These are phyloP conservation scores for Cordyceps farinosa DNA, from an alignment of 2,329 filamentous ascomycete genomes.

Conservation along the genomic window DNA sequence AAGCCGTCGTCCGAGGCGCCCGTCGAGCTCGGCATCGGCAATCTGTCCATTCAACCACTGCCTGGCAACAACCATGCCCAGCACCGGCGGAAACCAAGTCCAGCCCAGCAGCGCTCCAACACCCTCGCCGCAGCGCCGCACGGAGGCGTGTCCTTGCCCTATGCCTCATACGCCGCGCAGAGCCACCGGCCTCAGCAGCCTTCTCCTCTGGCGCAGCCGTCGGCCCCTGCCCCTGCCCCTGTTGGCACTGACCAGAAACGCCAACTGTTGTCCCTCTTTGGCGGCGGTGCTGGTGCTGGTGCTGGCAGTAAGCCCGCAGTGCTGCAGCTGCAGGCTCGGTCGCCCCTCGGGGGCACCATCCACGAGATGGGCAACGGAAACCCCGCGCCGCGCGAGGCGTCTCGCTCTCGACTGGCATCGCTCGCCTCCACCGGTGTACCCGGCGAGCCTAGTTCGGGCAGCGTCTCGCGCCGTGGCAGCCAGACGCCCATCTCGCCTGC, in stretches of 20 bases:
- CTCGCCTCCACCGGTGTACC: constrained; percentile 34
- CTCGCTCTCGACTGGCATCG: constrained; percentile 41
- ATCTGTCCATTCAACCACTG: constrained; percentile 28
- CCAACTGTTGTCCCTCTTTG: constrained; percentile 60
- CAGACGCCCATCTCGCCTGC: constrained; percentile 61
- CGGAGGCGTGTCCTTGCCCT: neutral
- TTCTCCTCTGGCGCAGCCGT: constrained; percentile 2
- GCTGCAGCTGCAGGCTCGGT: constrained; percentile 7
- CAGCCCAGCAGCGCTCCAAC: neutral
- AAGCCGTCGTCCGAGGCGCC: constrained; percentile 18
- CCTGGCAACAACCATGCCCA: constrained; percentile 33
- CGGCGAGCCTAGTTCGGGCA: constrained; percentile 29
- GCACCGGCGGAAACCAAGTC: constrained; percentile 25
- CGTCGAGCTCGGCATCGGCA: constrained; percentile 27
- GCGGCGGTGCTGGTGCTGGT: constrained; percentile 22
- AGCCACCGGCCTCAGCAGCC: constrained; percentile 21
- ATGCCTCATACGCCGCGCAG: neutral
- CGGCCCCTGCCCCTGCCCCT: neutral
- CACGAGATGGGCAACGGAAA: constrained; percentile 19
- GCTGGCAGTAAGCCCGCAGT: neutral
- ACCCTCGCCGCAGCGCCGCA: neutral
- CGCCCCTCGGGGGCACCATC: constrained; percentile 9
- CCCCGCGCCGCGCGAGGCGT: constrained; percentile 19
- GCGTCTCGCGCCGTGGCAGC: constrained; percentile 42
- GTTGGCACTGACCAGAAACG: constrained; percentile 40